Conservation (phyloP, 208 protist species). For the Acanthamoeba sp. region DNA sequence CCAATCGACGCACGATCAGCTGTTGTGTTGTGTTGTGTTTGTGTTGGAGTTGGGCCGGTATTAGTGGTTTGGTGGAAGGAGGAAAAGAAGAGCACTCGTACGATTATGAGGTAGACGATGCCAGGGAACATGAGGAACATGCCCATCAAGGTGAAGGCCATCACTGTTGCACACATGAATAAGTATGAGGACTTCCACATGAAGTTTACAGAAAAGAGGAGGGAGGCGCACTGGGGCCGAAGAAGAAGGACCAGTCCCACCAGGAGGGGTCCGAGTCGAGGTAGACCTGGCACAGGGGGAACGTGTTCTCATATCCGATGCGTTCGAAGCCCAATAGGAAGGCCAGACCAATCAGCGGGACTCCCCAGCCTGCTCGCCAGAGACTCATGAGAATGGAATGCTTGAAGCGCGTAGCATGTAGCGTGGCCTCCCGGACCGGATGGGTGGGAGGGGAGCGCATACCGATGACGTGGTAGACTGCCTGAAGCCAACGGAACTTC, state of each 20-base stretch:
- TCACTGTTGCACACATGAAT: not conserved
- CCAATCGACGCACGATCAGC: not conserved
- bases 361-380: not conserved
- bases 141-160: constrained; percentile 24
- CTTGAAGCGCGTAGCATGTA: not conserved
- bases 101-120: not conserved
- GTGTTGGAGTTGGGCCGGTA: no score
- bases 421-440: not conserved
- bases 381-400: not conserved
- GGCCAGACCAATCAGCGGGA: not conserved
- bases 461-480: constrained; percentile 1
- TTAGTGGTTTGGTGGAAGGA: not conserved
- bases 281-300: constrained; percentile 48
- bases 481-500: constrained; percentile 21
- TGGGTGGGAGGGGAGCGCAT: not conserved
- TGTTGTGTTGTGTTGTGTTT: not conserved
- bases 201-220: no score
- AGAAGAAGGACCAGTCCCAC: constrained; percentile 53
- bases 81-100: not conserved
- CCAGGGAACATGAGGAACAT: constrained; percentile 51
- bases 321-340: constrained; percentile 14
- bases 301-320: constrained; percentile 48
- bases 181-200: no score
- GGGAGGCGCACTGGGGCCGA: not conserved
- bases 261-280: constrained; percentile 5